phyloP scores from a whole-genome alignment of 192 early-diverging fungal species.

The Chytriomyces sp. region DNA sequence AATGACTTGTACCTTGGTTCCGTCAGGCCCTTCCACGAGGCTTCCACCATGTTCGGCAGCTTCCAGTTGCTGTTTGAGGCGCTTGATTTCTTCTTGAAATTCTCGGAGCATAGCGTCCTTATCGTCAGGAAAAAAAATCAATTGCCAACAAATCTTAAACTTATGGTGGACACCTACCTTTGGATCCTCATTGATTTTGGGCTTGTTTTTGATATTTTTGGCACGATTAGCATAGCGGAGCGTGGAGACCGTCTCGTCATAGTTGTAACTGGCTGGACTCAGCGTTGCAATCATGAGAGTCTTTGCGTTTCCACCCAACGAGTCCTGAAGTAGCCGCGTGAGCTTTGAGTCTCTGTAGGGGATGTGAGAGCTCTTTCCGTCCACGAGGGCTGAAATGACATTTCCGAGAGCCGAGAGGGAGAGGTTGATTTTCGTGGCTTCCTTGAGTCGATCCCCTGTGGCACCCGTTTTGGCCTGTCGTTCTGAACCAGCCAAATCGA shows the following conservation, averaged over 20 bases:
- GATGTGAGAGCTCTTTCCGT: conserved; percentile 65
- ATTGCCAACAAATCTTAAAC: conserved; percentile 6
- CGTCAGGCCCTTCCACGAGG: conserved; percentile 38
- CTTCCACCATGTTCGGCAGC: conserved; percentile 41
- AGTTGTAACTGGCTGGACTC: conserved; percentile 65
- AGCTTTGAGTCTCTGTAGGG: conserved; percentile 69
- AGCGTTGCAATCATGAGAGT: conserved; percentile 69
- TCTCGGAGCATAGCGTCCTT: conserved; percentile 67
- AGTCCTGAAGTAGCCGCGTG: conserved; percentile 67
- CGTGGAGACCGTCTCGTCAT: conserved; percentile 66
- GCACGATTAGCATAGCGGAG: conserved; percentile 66
- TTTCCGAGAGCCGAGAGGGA: conserved; percentile 65
- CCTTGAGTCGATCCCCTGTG: conserved; percentile 61
- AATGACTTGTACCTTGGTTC: conserved; percentile 35
- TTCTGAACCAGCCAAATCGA: conserved; percentile 66
- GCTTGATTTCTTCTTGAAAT: conserved; percentile 70
- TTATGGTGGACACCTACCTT: conserved; percentile 41
- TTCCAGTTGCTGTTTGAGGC: conserved; percentile 59
- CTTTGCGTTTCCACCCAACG: conserved; percentile 66
- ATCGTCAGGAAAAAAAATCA: not conserved
- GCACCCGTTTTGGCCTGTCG: conserved; percentile 66
- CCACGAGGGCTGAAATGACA: conserved; percentile 66
- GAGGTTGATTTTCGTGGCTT: conserved; percentile 70
- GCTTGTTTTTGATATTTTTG: conserved; percentile 73
- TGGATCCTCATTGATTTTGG: conserved; percentile 71